phyloP scores from a whole-genome alignment of 2,329 filamentous ascomycete genomes.

The Neonectria ditissima region DNA sequence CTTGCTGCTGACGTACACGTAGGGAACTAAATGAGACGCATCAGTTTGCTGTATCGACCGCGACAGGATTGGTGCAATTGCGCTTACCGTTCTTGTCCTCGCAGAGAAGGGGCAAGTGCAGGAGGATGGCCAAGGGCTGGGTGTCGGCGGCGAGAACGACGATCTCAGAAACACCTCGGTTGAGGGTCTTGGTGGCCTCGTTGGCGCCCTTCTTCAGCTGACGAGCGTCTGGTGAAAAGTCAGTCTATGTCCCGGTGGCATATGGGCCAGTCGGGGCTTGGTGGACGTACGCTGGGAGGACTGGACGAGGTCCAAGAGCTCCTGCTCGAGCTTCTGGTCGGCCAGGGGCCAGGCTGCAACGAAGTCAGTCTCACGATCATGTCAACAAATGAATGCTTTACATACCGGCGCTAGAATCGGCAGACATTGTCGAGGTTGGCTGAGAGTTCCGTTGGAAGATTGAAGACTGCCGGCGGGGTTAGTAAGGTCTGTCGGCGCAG shows the following conservation, averaged over 20 bases:
- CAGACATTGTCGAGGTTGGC: slow-evolving; percentile 40
- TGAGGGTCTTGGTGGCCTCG: slow-evolving; percentile 81
- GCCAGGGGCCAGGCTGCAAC: slow-evolving; percentile 75
- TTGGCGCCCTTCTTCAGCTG: slow-evolving; percentile 90
- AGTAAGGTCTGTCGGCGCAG: slow-evolving; percentile 20
- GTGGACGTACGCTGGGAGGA: slow-evolving; percentile 64
- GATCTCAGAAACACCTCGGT: slow-evolving; percentile 90
- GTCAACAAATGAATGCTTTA: neutral
- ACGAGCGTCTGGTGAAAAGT: slow-evolving; percentile 61
- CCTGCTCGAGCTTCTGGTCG: slow-evolving; percentile 79
- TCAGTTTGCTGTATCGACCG: slow-evolving; percentile 27
- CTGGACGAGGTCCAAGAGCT: slow-evolving; percentile 86
- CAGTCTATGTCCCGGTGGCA: slow-evolving; percentile 19
- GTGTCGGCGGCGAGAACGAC: slow-evolving; percentile 92
- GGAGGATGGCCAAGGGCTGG: slow-evolving; percentile 84
- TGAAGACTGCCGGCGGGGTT: slow-evolving; percentile 29
- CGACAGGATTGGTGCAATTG: slow-evolving; percentile 1
- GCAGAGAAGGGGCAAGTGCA: slow-evolving; percentile 88
- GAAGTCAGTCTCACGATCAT: slow-evolving; percentile 31
- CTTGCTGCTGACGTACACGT: slow-evolving; percentile 81
- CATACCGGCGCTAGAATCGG: slow-evolving; percentile 43
- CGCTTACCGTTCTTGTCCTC: slow-evolving; percentile 76
- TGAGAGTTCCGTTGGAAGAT: slow-evolving; percentile 31
- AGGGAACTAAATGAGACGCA: slow-evolving; percentile 50
- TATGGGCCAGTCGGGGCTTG: slow-evolving; percentile 3